phyloP scores from a whole-genome alignment of 768 basidiomycete species.

The Lactifluus hygrophoroides region DNA sequence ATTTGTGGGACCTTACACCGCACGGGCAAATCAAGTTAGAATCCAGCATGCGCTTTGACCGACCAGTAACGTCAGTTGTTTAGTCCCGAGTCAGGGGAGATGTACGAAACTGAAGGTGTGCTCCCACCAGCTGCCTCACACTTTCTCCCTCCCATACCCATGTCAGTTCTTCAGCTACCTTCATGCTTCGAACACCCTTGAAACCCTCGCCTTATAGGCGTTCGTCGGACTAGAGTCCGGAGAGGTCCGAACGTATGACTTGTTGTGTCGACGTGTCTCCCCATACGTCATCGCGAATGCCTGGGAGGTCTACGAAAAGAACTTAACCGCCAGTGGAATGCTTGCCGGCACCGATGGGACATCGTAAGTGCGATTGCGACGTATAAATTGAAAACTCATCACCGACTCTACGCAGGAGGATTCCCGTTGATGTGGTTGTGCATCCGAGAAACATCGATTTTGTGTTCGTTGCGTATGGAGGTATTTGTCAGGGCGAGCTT shows the following conservation, averaged over 20 bases:
- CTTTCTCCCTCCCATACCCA: conserved; percentile 66
- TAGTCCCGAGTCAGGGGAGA: not conserved
- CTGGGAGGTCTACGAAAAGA: conserved; percentile 66
- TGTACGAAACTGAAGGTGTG: conserved; percentile 2
- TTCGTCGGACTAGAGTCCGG: conserved; percentile 46
- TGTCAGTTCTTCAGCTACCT: conserved; percentile 33
- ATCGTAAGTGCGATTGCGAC: conserved; percentile 29
- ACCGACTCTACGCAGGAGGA: conserved; percentile 19
- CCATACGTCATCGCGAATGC: conserved; percentile 63
- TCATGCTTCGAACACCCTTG: not conserved
- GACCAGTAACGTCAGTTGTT: conserved; percentile 31
- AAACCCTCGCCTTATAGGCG: conserved; percentile 26
- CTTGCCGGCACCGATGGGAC: conserved; percentile 28
- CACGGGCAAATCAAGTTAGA: conserved; percentile 46
- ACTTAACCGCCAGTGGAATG: conserved; percentile 35
- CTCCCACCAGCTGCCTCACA: conserved; percentile 38
- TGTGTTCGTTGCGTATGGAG: conserved; percentile 67
- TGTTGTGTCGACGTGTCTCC: conserved; percentile 59
- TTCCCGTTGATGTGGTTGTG: conserved; percentile 51
- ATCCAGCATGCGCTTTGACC: conserved; percentile 41
- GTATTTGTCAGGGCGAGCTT: conserved; percentile 27
- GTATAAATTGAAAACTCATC: not conserved
- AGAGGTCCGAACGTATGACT: conserved; percentile 66
- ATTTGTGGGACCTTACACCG: conserved; percentile 51
- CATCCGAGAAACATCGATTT: conserved; percentile 70